Percentiles rank a stretch among this genome's conserved stretches.
phyloP scores from a whole-genome alignment of 257 asterid species.

The Apocynum venetum region DNA sequence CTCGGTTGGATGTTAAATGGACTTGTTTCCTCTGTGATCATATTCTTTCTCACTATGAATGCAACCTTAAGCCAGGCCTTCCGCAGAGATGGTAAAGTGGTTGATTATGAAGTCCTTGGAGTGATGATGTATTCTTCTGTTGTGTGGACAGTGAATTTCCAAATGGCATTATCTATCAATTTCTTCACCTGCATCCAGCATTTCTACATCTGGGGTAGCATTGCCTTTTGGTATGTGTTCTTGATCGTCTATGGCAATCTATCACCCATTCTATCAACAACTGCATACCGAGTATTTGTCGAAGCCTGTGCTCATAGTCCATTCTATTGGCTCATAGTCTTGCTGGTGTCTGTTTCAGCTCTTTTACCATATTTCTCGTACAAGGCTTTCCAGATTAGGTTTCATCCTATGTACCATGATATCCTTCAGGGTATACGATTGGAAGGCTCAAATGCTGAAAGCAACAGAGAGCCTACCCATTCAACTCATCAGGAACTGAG shows the following conservation, averaged over 20 bases:
- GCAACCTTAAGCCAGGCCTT: constrained; percentile 56
- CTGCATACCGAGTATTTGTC: constrained; percentile 60
- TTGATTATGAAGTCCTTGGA: constrained; percentile 67
- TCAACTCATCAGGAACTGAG: not conserved
- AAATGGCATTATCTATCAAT: constrained; percentile 85
- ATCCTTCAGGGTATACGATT: constrained; percentile 39
- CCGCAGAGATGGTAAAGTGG: constrained; percentile 62
- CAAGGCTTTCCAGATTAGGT: constrained; percentile 63
- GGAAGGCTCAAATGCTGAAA: constrained; percentile 31
- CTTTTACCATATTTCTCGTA: constrained; percentile 60
- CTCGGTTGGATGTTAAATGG: constrained; percentile 94
- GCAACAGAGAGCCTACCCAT: not conserved
- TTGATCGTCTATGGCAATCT: constrained; percentile 59
- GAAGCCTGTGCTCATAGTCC: constrained; percentile 89
- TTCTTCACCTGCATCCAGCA: constrained; percentile 98
- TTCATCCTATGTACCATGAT: constrained; percentile 79
- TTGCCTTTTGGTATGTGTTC: constrained; percentile 69
- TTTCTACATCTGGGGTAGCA: constrained; percentile 92
- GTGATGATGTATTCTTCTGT: constrained; percentile 82
- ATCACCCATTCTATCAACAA: constrained; percentile 52
- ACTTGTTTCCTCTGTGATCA: constrained; percentile 56
- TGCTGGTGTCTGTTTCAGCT: constrained; percentile 53
- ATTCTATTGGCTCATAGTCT: constrained; percentile 62
- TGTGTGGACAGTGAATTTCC: constrained; percentile 93
- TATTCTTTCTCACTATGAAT: constrained; percentile 67